phyloP scores from a whole-genome alignment of 257 asterid species.

The Nicotiana attenuata region DNA sequence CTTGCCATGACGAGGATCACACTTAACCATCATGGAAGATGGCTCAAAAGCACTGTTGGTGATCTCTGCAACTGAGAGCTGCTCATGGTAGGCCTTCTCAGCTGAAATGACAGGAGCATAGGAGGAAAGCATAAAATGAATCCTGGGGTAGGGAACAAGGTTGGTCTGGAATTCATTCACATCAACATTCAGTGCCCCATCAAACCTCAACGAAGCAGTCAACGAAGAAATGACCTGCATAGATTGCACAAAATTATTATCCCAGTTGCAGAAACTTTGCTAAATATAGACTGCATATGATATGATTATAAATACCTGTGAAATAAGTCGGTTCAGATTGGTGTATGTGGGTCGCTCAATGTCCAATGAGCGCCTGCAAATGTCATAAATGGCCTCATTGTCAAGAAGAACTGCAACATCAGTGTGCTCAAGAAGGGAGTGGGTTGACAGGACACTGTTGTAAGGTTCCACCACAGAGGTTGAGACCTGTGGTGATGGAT shows the following conservation, averaged over 20 bases:
- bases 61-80: constrained; percentile 23
- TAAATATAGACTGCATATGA: neutral
- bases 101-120: constrained; percentile 24
- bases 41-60: constrained; percentile 28
- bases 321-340: constrained; percentile 26
- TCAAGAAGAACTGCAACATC: constrained; percentile 22
- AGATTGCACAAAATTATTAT: neutral
- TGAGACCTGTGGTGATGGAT: constrained; percentile 28
- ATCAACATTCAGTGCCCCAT: constrained; percentile 27
- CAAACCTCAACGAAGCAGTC: constrained; percentile 27
- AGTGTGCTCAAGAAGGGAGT: constrained; percentile 29
- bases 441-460: constrained; percentile 27
- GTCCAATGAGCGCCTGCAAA: constrained; percentile 11
- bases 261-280: neutral
- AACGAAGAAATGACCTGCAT: constrained; percentile 25
- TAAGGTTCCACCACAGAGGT: constrained; percentile 27
- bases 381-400: constrained; percentile 13
- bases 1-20: constrained; percentile 24
- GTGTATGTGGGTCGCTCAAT: constrained; percentile 25
- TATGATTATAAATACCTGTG: constrained; percentile 14
- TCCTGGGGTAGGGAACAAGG: constrained; percentile 23
- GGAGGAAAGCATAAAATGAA: constrained; percentile 23
- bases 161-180: constrained; percentile 29
- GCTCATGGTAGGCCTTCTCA: constrained; percentile 25
- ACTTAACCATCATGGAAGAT: constrained; percentile 27